Evolutionary conservation across 2,329 filamentous ascomycete genomes (phyloP).

Genomic region (Emergomyces africanus): DNA sequence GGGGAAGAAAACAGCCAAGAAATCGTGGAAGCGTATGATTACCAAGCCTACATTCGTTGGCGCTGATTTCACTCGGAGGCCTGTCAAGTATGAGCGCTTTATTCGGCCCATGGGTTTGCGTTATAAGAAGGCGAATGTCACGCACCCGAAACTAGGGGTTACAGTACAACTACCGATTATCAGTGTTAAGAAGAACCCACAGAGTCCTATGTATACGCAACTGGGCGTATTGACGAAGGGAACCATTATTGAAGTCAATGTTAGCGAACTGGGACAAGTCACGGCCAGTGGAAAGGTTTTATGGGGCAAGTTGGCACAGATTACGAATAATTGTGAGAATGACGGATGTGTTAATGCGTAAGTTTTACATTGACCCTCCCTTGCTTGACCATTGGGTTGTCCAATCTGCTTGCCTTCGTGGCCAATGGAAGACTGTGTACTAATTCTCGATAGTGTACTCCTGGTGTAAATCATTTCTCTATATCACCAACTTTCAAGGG

Average conservation of each 20-base stretch:
- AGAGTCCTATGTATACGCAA: slow-evolving; percentile 84
- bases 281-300: slow-evolving; percentile 87
- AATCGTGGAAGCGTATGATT: slow-evolving; percentile 53
- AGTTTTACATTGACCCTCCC: slow-evolving; percentile 11
- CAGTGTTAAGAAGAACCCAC: slow-evolving; percentile 71
- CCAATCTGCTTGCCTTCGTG: not conserved
- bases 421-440: not conserved
- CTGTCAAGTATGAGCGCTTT: slow-evolving; percentile 64
- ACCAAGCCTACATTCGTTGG: slow-evolving; percentile 85
- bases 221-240: slow-evolving; percentile 81
- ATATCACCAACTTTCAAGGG: slow-evolving; percentile 5
- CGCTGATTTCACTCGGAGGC: slow-evolving; percentile 73
- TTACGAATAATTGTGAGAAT: slow-evolving; percentile 43
- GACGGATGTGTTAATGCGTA: slow-evolving; percentile 50
- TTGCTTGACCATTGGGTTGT: slow-evolving; percentile 1
- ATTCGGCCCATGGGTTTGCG: slow-evolving; percentile 65
- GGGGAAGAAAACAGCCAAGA: slow-evolving; percentile 86
- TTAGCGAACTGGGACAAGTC: slow-evolving; percentile 78
- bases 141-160: slow-evolving; percentile 66
- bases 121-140: slow-evolving; percentile 67
- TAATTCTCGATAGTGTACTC: slow-evolving; percentile 10
- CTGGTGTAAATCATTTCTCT: slow-evolving; percentile 9
- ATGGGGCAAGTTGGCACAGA: slow-evolving; percentile 75
- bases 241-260: slow-evolving; percentile 81
- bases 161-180: slow-evolving; percentile 80